A percentile compares a stretch with the other conserved stretches of the same genome.
Evolutionary conservation across 179 eudicot species (phyloP).

Genomic region (Actinidia polygama): DNA sequence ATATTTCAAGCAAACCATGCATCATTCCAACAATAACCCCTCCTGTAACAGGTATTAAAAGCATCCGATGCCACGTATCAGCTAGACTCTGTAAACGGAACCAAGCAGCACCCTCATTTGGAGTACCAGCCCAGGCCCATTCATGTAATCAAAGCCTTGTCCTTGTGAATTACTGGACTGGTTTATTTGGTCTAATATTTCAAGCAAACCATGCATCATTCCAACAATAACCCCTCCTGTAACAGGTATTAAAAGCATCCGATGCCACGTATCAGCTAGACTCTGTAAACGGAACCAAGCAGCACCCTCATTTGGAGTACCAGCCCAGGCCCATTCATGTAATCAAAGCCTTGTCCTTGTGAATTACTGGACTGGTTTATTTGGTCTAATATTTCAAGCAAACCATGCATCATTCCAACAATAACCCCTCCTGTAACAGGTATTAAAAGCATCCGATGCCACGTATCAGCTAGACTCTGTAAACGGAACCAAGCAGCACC

Average conservation of each 20-base stretch:
- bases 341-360: conserved; percentile 71
- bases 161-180: conserved; percentile 63
- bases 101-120: conserved; percentile 99
- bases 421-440: conserved; percentile 95
- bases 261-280: conserved; percentile 95
- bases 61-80: conserved; percentile 97
- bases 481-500: conserved; percentile 99
- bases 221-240: conserved; percentile 98
- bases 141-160: conserved; percentile 85
- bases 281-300: conserved; percentile 97
- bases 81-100: conserved; percentile 88
- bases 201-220: conserved; percentile 92
- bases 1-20: conserved; percentile 90
- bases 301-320: conserved; percentile 98
- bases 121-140: conserved; percentile 99
- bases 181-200: conserved; percentile 81
- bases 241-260: conserved; percentile 88
- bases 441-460: conserved; percentile 92
- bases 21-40: conserved; percentile 97
- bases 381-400: conserved; percentile 84
- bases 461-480: conserved; percentile 90
- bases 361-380: conserved; percentile 68
- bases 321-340: conserved; percentile 99
- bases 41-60: conserved; percentile 86
- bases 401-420: conserved; percentile 97